Conservation (phyloP, 805 yeast species). For the Diddensiella transvaalensis region DNA sequence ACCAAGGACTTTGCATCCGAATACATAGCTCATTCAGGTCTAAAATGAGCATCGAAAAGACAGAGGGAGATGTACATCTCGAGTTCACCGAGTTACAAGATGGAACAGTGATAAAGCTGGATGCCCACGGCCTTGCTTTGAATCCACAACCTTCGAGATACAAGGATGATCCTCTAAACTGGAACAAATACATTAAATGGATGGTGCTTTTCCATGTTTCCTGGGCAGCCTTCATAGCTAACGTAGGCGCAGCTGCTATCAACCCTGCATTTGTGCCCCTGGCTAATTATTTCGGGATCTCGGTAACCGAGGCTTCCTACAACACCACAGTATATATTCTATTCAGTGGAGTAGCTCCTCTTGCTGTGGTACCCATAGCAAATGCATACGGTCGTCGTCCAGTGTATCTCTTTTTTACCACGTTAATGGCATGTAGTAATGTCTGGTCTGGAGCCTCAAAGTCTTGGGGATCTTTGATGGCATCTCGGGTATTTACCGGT, state of each 20-base stretch:
- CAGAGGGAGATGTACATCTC: no score
- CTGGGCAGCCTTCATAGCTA: constrained; percentile 43
- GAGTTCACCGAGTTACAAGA: background rate
- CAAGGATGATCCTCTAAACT: constrained; percentile 48
- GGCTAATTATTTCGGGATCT: constrained; percentile 39
- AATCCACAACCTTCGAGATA: constrained; percentile 37
- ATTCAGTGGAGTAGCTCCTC: constrained; percentile 52
- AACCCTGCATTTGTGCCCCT: constrained; percentile 46
- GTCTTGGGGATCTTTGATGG: constrained; percentile 37
- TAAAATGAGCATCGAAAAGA: no score
- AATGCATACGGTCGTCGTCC: constrained; percentile 5
- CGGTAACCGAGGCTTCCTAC: constrained; percentile 41
- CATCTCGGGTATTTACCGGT: constrained; percentile 47
- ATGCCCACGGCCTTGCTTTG: constrained; percentile 3
- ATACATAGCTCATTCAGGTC: no score
- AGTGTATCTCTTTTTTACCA: constrained; percentile 29
- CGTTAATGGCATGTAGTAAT: constrained; percentile 43
- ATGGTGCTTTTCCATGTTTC: constrained; percentile 38
- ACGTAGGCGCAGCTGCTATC: constrained; percentile 49
- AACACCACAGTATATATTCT: constrained; percentile 47
- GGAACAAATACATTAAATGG: constrained; percentile 41
- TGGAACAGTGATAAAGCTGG: background rate
- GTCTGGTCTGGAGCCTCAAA: constrained; percentile 40
- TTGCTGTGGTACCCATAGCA: constrained; percentile 44
- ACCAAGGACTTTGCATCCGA: no score